Evolutionary conservation across 768 basidiomycete species (phyloP).

Genomic region (Lyophyllum shimeji): DNA sequence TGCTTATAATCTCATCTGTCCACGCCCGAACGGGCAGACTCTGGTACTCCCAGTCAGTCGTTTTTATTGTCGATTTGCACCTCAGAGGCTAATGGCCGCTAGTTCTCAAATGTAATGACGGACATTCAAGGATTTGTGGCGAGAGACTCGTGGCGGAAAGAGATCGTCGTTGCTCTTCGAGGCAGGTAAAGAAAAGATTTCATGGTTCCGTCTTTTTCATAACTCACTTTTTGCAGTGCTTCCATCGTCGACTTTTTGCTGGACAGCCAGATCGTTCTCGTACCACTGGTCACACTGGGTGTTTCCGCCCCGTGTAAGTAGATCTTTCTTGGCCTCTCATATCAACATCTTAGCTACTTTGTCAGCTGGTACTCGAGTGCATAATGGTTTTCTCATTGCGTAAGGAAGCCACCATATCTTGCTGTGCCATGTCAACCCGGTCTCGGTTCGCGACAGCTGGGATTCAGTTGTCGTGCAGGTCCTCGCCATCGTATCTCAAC

Average conservation of each 20-base stretch:
- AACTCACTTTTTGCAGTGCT: conserved; percentile 24
- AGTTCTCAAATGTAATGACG: conserved; percentile 43
- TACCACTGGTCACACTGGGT: conserved; percentile 45
- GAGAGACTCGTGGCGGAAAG: conserved; percentile 42
- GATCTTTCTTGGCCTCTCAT: neutral
- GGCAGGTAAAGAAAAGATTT: conserved; percentile 39
- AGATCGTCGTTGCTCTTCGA: conserved; percentile 48
- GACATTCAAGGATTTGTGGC: conserved; percentile 53
- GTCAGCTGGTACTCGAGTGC: conserved; percentile 41
- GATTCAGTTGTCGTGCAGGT: conserved; percentile 44
- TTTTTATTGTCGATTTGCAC: neutral
- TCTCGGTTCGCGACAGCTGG: conserved; percentile 41
- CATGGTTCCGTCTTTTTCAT: neutral
- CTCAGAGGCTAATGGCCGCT: neutral
- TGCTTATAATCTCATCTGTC: conserved; percentile 44
- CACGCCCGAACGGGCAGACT: conserved; percentile 48
- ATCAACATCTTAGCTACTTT: neutral
- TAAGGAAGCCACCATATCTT: conserved; percentile 21
- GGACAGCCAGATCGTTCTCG: conserved; percentile 40
- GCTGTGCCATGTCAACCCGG: neutral
- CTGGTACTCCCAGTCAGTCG: conserved; percentile 33
- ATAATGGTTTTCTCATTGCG: conserved; percentile 51
- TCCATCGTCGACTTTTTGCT: conserved; percentile 42
- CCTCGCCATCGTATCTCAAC: conserved; percentile 31
- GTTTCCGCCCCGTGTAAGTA: conserved; percentile 39